A percentile compares a stretch with the other conserved stretches of the same genome.
Conservation (phyloP, 805 yeast species). For the Komagataella pastoris region DNA sequence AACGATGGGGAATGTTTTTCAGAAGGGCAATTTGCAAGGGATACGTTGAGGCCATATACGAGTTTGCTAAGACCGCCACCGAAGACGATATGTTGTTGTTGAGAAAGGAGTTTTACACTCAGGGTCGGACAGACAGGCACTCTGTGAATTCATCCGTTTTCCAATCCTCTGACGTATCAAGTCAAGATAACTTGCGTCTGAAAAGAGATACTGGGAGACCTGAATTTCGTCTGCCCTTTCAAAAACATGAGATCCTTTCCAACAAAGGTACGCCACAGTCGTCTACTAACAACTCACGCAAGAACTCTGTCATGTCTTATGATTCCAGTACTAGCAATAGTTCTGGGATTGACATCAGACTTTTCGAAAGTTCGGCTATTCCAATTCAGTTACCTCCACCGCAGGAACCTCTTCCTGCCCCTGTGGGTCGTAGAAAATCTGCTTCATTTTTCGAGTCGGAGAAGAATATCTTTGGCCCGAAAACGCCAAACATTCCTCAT, state of each 20-base stretch:
- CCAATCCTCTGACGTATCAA: background rate
- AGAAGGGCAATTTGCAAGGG: conserved; percentile 48
- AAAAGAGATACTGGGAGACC: background rate
- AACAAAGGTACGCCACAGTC: background rate
- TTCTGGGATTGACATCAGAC: background rate
- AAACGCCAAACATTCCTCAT: background rate
- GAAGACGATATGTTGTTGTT: background rate
- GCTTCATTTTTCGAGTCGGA: background rate
- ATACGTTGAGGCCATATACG: conserved; percentile 43
- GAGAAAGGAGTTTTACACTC: background rate
- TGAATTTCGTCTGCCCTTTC: background rate
- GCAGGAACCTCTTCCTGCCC: background rate
- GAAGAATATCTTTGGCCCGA: background rate
- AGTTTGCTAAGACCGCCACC: conserved; percentile 1
- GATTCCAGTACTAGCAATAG: background rate
- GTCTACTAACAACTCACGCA: background rate
- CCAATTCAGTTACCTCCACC: background rate
- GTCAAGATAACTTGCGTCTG: background rate
- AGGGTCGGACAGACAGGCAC: background rate
- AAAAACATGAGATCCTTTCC: background rate
- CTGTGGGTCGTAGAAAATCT: background rate
- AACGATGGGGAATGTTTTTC: conserved; percentile 70
- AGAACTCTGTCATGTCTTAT: conserved; percentile 1
- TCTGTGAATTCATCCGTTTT: background rate
- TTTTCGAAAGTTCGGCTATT: background rate